phyloP scores from a whole-genome alignment of 2,329 filamentous ascomycete species.

The Fusarium sp. region DNA sequence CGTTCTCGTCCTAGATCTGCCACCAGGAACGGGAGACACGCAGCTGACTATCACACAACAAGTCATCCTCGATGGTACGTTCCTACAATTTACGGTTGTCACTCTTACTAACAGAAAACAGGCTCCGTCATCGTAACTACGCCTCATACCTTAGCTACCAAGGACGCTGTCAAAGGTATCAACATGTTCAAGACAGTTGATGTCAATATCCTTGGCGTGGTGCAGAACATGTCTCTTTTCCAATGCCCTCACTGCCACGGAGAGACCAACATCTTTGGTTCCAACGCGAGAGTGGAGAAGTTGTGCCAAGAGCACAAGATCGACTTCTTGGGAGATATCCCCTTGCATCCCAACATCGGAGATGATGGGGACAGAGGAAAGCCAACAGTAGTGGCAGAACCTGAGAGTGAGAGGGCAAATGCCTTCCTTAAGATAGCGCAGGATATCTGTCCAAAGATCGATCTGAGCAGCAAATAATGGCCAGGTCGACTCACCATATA shows the following conservation, averaged over 20 bases:
- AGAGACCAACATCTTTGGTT: slow-evolving; percentile 81
- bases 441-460: slow-evolving; percentile 60
- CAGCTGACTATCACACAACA: slow-evolving; percentile 98
- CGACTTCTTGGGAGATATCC: slow-evolving; percentile 87
- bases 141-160: slow-evolving; percentile 90
- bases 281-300: slow-evolving; percentile 69
- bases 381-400: slow-evolving; percentile 90
- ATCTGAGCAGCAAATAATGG: slow-evolving; percentile 36
- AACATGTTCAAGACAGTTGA: slow-evolving; percentile 91
- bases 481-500: slow-evolving; percentile 3
- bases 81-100: not conserved
- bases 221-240: slow-evolving; percentile 93
- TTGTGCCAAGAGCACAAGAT: slow-evolving; percentile 80
- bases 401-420: slow-evolving; percentile 75
- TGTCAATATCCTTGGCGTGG: slow-evolving; percentile 84
- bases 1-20: slow-evolving; percentile 88
- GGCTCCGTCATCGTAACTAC: slow-evolving; percentile 90
- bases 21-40: slow-evolving; percentile 94
- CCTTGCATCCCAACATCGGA: slow-evolving; percentile 86
- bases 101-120: slow-evolving; percentile 45
- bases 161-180: slow-evolving; percentile 91
- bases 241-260: slow-evolving; percentile 80
- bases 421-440: slow-evolving; percentile 79
- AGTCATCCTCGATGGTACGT: slow-evolving; percentile 81
- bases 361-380: slow-evolving; percentile 87